Percentiles rank a stretch among this genome's conserved stretches.
These are phyloP conservation scores for Hymenoscyphus fraxineus DNA, from an alignment of 2,329 filamentous ascomycete species.

Conservation along the genomic window DNA sequence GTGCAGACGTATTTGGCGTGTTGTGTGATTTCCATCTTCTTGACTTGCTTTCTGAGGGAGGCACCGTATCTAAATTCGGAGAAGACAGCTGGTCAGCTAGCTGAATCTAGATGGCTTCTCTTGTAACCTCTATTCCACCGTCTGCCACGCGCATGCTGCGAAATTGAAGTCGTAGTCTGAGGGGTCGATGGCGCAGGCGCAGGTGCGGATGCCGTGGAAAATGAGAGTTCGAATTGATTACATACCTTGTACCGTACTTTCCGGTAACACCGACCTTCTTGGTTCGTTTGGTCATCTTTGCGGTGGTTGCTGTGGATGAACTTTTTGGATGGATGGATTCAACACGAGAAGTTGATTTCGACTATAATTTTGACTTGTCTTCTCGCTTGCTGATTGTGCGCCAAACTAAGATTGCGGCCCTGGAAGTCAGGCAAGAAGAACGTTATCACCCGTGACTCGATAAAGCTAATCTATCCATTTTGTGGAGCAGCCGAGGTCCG, in stretches of 20 bases:
- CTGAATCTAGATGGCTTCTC: slow-evolving; percentile 6
- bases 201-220: background rate
- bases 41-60: slow-evolving; percentile 97
- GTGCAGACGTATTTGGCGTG: slow-evolving; percentile 97
- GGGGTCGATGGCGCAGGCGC: background rate
- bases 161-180: background rate
- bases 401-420: background rate
- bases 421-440: too few species aligned
- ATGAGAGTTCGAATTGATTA: slow-evolving; percentile 20
- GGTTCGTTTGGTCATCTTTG: slow-evolving; percentile 91
- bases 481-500: background rate
- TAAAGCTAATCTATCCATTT: background rate
- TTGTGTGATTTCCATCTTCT: slow-evolving; percentile 99
- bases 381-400: slow-evolving; percentile 8
- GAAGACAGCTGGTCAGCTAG: slow-evolving; percentile 21
- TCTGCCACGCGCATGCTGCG: background rate
- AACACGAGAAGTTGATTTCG: slow-evolving; percentile 21
- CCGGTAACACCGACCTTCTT: slow-evolving; percentile 99
- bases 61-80: slow-evolving; percentile 76
- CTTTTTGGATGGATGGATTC: slow-evolving; percentile 22
- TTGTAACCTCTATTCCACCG: background rate
- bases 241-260: slow-evolving; percentile 96
- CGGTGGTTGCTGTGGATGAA: slow-evolving; percentile 38
- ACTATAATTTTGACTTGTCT: slow-evolving; percentile 18
- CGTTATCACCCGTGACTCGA: background rate